Conservation (phyloP, 228 moss, liverwort and hornwort species). For the Sphagnum fallax region DNA sequence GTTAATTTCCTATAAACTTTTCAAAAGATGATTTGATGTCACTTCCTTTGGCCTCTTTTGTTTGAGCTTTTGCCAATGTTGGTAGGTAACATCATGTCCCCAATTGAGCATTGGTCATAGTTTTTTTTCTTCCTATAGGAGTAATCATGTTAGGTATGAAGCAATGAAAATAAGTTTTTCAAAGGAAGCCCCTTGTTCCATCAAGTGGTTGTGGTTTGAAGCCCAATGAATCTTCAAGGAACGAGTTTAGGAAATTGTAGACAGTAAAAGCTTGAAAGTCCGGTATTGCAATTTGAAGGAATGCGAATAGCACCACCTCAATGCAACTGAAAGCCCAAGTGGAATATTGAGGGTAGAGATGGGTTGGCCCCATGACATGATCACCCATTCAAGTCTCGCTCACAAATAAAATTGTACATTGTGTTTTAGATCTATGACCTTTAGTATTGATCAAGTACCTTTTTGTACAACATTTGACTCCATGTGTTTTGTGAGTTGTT, state of each 20-base stretch:
- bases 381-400: too few species aligned
- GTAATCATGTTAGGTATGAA: constrained; percentile 63
- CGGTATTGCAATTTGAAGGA: constrained; percentile 95
- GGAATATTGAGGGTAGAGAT: constrained; percentile 78
- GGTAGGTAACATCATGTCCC: background rate
- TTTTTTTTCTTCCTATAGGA: constrained; percentile 46
- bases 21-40: too few species aligned
- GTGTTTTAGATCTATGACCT: too few species aligned
- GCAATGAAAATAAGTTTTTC: constrained; percentile 86
- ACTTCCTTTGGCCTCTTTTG: too few species aligned
- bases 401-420: too few species aligned
- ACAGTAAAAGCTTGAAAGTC: constrained; percentile 92
- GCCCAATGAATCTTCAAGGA: constrained; percentile 95
- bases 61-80: too few species aligned
- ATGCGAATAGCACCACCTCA: constrained; percentile 94
- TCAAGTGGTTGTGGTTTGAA: constrained; percentile 89
- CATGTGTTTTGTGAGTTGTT: too few species aligned
- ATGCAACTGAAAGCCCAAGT: constrained; percentile 74
- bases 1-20: too few species aligned
- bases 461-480: too few species aligned
- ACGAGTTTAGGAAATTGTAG: constrained; percentile 94
- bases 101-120: constrained; percentile 13
- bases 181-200: constrained; percentile 92
- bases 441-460: too few species aligned
- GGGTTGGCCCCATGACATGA: constrained; percentile 87